Conservation (phyloP, 192 early-diverging fungal species). For the Chytriomyces sp. region DNA sequence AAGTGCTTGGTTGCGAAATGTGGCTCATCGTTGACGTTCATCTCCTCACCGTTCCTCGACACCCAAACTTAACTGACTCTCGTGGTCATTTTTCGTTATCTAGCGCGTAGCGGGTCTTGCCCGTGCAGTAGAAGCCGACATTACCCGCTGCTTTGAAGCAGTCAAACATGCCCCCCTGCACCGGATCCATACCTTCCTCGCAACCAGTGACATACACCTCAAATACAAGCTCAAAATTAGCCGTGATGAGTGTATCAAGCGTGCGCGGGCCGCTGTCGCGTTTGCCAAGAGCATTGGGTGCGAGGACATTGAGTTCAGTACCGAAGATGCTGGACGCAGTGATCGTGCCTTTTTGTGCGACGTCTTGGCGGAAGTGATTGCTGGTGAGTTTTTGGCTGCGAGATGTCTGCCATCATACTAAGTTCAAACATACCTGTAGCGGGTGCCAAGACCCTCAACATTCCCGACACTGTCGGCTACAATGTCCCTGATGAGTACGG, state of each 20-base stretch:
- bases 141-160: conserved; percentile 87
- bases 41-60: neutral
- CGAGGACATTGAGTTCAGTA: conserved; percentile 90
- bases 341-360: conserved; percentile 87
- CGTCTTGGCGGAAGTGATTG: conserved; percentile 73
- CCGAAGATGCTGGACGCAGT: conserved; percentile 91
- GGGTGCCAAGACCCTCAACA: conserved; percentile 93
- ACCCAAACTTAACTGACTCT: too few species aligned
- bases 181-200: conserved; percentile 93
- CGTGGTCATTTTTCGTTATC: conserved; percentile 1
- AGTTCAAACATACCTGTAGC: conserved; percentile 50
- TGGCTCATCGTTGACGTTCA: neutral
- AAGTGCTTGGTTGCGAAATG: neutral
- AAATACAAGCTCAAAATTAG: conserved; percentile 90
- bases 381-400: conserved; percentile 4
- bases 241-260: conserved; percentile 81
- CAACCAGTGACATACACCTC: conserved; percentile 95
- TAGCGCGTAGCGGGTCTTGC: conserved; percentile 86
- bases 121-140: conserved; percentile 81
- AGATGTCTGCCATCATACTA: conserved; percentile 37
- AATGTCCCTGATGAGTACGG: conserved; percentile 92
- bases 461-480: conserved; percentile 98
- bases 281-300: conserved; percentile 77
- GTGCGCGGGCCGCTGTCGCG: conserved; percentile 76
- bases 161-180: conserved; percentile 81